A percentile compares a stretch with the other conserved stretches of the same genome.
Conservation (phyloP, 805 yeast species). For the Starmerella sp. region DNA sequence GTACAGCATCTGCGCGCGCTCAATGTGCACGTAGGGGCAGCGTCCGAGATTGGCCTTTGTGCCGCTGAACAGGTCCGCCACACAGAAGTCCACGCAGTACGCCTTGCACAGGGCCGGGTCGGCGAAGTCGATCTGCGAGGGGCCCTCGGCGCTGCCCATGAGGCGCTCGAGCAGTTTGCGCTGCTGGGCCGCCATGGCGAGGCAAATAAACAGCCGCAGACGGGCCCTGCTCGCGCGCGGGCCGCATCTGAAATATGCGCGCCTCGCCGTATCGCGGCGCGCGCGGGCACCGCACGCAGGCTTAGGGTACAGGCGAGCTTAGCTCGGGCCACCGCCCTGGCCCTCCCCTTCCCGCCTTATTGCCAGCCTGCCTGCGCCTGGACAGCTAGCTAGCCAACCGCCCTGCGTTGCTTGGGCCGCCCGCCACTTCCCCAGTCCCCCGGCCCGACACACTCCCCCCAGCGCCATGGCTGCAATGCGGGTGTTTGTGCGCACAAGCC, state of each 20-base stretch:
- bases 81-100: slow-evolving; percentile 2
- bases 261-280: background rate
- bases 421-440: background rate
- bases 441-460: background rate
- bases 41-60: background rate
- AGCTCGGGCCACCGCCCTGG: background rate
- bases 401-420: too few relatives aligned
- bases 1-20: slow-evolving; percentile 1
- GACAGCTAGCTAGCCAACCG: too few relatives aligned
- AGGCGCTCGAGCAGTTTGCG: slow-evolving; percentile 3
- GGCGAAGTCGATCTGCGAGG: background rate
- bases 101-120: background rate
- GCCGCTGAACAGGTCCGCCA: background rate
- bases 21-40: slow-evolving; percentile 1
- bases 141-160: slow-evolving; percentile 2
- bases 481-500: slow-evolving; percentile 43
- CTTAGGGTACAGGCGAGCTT: background rate
- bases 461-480: slow-evolving; percentile 36
- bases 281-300: background rate
- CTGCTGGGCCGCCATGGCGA: slow-evolving; percentile 1
- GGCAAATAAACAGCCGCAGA: too few relatives aligned
- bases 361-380: too few relatives aligned
- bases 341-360: too few relatives aligned
- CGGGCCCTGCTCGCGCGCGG: too few relatives aligned
- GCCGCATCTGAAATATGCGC: background rate